Evolutionary conservation across 2,329 filamentous ascomycete species (phyloP).

Genomic region (Microcyclospora pomicola): DNA sequence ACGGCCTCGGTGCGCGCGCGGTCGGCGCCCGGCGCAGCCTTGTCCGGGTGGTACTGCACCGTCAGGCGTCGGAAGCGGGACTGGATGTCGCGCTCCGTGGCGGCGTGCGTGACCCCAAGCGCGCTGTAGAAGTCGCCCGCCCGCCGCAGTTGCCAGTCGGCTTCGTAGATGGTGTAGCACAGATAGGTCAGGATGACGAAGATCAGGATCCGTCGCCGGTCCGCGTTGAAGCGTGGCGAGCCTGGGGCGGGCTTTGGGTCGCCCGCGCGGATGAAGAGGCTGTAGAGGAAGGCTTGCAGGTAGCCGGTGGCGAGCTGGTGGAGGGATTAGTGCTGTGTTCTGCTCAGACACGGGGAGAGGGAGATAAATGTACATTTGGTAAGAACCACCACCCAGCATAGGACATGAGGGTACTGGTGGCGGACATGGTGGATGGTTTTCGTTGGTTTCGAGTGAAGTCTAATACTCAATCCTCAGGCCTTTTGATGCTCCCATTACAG

Average conservation of each 20-base stretch:
- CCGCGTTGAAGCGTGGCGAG: constrained; percentile 52
- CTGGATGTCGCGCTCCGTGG: constrained; percentile 65
- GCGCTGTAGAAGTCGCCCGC: constrained; percentile 66
- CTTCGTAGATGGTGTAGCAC: constrained; percentile 82
- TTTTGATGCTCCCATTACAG: no score
- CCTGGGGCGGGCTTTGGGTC: constrained; percentile 60
- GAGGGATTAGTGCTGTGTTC: neutral
- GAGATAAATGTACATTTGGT: constrained; percentile 37
- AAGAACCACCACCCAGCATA: constrained; percentile 49
- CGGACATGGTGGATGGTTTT: constrained; percentile 1
- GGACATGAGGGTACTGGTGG: constrained; percentile 37
- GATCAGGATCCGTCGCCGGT: constrained; percentile 73
- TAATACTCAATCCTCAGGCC: no score
- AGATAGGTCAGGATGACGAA: constrained; percentile 74
- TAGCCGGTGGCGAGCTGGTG: constrained; percentile 60
- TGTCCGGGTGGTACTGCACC: constrained; percentile 68
- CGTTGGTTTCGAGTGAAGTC: no score
- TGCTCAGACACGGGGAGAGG: neutral
- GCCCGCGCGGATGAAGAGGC: constrained; percentile 77
- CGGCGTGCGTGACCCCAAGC: constrained; percentile 54
- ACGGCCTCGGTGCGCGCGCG: constrained; percentile 34
- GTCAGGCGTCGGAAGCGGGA: constrained; percentile 68
- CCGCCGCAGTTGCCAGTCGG: constrained; percentile 63
- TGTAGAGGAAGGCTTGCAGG: constrained; percentile 71
- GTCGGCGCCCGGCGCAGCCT: constrained; percentile 37